Evolutionary conservation across 2,329 filamentous ascomycete species (phyloP), one percentile per base, ranked within the genome.

Genomic region (Diaporthe vexans): DNA sequence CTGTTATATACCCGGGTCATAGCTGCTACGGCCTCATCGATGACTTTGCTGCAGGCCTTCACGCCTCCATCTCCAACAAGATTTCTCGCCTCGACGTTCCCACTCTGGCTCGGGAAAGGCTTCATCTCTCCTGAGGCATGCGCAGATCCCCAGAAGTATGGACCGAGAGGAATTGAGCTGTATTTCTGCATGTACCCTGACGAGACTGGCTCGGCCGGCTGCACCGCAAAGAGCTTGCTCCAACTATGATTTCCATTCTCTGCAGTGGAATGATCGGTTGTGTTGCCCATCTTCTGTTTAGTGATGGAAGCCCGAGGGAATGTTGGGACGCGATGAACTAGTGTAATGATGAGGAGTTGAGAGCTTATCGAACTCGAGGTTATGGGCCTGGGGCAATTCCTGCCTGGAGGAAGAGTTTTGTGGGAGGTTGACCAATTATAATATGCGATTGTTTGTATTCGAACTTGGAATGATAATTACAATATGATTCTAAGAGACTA

Each of bases 141-240:
- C 24, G 26, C 48, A 40, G 65, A 51, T n/a, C 65, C 65, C 65
- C 65, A 69, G 65, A 56, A 69, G n/a, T 13, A 40, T 46, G 65
- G 65, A 9, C 33, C 33, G 40, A 69, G 3, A 15, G 65, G 48
- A 29, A 46, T 29, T 6, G 51, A 46, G 51, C 29, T 69, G 51
- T 51, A 69, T 13, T 56, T 69, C 37, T 56, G 65, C 51, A 69
- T 69, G 65, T 69, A 69, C 2, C 4, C 51, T 43, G 48, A 33
- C n/a, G 65, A 69, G 33, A 69, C 33, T 26, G 65, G 65, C 15
- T 37, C 24, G 21, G 51, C 48, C 29, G 65, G 65, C 10, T 40
- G 51, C 10, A 69, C 35, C 33, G 33, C 17, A n/a, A 69, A 69
- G 21, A 57, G n/a, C n/a, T 19, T 43, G 35, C 33, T 40, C 56